Conservation (phyloP, 2,329 filamentous ascomycete genomes). For the Aureobasidium sp. region DNA sequence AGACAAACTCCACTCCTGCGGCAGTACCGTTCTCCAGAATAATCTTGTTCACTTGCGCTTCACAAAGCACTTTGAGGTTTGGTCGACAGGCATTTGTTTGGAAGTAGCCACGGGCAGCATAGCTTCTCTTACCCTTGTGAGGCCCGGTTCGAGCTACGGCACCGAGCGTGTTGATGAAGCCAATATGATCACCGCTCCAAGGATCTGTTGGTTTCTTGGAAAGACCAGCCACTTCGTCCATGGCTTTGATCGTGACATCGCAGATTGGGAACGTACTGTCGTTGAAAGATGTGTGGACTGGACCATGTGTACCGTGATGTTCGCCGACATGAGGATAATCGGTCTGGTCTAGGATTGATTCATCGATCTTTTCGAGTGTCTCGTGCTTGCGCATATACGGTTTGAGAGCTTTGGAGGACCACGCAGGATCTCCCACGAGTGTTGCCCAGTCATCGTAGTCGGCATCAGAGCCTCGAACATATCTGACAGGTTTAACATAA, state of each 20-base stretch:
- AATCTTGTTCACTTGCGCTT: conserved; percentile 41
- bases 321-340: conserved; percentile 27
- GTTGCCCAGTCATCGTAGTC: conserved; percentile 43
- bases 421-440: conserved; percentile 34
- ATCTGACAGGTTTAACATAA: conserved; percentile 17
- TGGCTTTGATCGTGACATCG: conserved; percentile 30
- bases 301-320: conserved; percentile 29
- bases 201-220: conserved; percentile 30
- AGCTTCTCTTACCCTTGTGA: conserved; percentile 29
- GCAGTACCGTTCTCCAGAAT: conserved; percentile 33
- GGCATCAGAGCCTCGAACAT: conserved; percentile 36
- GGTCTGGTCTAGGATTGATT: conserved; percentile 21
- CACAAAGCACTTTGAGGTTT: conserved; percentile 41
- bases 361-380: conserved; percentile 27
- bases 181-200: conserved; percentile 32
- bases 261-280: conserved; percentile 28
- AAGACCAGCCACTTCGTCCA: conserved; percentile 27
- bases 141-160: conserved; percentile 22
- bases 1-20: conserved; percentile 36
- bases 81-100: conserved; percentile 28
- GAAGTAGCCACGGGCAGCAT: conserved; percentile 31
- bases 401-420: conserved; percentile 39
- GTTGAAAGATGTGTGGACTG: conserved; percentile 31
- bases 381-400: conserved; percentile 38
- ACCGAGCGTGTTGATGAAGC: conserved; percentile 28